Conservation (phyloP, 2,329 filamentous ascomycete species). For the Scleromitrula shiraiana region DNA sequence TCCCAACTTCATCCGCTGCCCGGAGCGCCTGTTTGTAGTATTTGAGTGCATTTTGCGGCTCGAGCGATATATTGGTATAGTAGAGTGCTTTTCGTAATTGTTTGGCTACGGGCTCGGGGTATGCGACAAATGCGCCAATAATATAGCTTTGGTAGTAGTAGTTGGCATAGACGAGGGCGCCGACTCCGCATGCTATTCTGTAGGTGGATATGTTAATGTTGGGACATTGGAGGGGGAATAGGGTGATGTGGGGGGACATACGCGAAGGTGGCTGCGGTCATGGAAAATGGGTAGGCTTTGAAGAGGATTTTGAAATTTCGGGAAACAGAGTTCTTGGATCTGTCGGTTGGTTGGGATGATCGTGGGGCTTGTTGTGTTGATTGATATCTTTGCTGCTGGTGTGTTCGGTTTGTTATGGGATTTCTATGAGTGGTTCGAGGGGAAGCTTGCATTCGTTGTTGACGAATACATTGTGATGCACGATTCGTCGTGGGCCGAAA, state of each 20-base stretch:
- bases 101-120: conserved; percentile 64
- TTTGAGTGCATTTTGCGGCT: conserved; percentile 69
- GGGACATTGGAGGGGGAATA: neutral
- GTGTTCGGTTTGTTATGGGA: conserved; percentile 10
- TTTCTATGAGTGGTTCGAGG: conserved; percentile 4
- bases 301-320: conserved; percentile 21
- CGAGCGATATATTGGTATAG: conserved; percentile 69
- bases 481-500: conserved; percentile 17
- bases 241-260: conserved; percentile 11
- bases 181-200: conserved; percentile 24
- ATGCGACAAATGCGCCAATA: conserved; percentile 41
- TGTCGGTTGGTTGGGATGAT: neutral
- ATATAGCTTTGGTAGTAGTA: conserved; percentile 29
- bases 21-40: conserved; percentile 76
- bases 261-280: conserved; percentile 23
- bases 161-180: conserved; percentile 23
- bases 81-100: conserved; percentile 79
- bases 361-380: conserved; percentile 12
- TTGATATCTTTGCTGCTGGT: conserved; percentile 23
- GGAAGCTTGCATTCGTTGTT: conserved; percentile 17
- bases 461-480: conserved; percentile 23
- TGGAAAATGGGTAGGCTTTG: conserved; percentile 23
- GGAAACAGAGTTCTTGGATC: neutral
- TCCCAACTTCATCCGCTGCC: conserved; percentile 60
- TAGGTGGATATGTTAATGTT: neutral